phyloP scores from a whole-genome alignment of 1,284 basidiomycete genomes.

The Moesziomyces sp. region DNA sequence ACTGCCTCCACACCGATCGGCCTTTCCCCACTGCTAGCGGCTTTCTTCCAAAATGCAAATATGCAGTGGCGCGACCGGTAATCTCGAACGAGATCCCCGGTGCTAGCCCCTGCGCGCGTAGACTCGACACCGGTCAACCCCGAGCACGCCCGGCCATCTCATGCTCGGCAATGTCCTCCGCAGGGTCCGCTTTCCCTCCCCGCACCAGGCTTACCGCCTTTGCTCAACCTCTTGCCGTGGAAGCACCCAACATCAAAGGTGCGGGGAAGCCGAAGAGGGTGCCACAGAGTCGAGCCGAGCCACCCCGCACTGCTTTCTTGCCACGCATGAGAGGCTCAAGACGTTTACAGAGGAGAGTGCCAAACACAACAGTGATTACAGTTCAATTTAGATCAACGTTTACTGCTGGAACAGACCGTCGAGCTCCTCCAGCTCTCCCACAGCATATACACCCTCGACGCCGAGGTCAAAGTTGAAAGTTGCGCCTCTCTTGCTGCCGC shows the following conservation, averaged over 20 bases:
- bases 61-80: conserved; percentile 15
- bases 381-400: neutral
- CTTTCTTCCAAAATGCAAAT: conserved; percentile 20
- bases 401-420: conserved; percentile 46
- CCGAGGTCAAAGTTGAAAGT: conserved; percentile 70
- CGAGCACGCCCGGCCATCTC: neutral
- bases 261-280: neutral
- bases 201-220: neutral
- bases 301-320: conserved; percentile 1
- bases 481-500: conserved; percentile 54
- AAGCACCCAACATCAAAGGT: neutral
- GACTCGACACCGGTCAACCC: conserved; percentile 1
- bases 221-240: neutral
- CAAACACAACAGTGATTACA: neutral
- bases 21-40: conserved; percentile 6
- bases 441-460: conserved; percentile 66
- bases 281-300: too few relatives aligned
- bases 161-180: neutral
- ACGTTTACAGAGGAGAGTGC: neutral
- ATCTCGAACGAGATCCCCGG: conserved; percentile 33
- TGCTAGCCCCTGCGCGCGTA: neutral
- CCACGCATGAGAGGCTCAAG: neutral
- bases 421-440: conserved; percentile 53
- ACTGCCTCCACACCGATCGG: neutral
- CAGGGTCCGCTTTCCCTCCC: neutral